Percentiles rank a stretch among this genome's conserved stretches.
Evolutionary conservation across 2,329 filamentous ascomycete genomes (phyloP).

Genomic region (Triangularia setosa): DNA sequence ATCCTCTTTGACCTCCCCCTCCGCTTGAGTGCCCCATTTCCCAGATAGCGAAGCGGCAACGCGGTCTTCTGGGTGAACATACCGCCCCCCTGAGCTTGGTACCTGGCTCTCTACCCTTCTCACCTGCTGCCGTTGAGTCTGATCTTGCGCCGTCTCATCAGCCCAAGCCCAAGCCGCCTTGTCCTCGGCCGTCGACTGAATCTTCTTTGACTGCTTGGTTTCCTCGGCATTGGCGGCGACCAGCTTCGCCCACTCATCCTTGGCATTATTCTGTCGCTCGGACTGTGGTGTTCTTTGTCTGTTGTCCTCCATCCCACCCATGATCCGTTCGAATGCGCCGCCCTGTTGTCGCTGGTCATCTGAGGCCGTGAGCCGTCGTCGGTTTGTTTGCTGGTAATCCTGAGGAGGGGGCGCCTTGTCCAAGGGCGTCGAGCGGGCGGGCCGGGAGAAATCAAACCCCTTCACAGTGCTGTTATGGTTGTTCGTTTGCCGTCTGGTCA

Average conservation of each 20-base stretch:
- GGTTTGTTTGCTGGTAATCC: neutral
- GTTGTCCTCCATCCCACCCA: neutral
- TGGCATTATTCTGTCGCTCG: neutral
- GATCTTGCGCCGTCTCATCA: conserved; percentile 4
- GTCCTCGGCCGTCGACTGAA: neutral
- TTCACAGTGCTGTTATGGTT: neutral
- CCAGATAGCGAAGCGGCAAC: neutral
- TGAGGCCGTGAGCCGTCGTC: neutral
- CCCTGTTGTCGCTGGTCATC: neutral
- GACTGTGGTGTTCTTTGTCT: neutral
- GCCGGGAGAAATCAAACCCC: neutral
- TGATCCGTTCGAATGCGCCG: neutral
- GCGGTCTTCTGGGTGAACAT: neutral
- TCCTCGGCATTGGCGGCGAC: neutral
- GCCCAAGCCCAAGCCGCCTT: conserved; percentile 18
- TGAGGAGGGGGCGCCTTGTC: neutral
- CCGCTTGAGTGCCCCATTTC: neutral
- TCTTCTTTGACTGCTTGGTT: neutral
- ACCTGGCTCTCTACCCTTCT: neutral
- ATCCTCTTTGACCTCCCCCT: neutral
- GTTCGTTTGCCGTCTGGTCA: neutral
- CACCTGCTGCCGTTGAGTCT: neutral
- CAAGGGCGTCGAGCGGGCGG: neutral
- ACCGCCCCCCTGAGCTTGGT: neutral
- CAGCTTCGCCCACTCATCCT: neutral